Evolutionary conservation across 2,329 filamentous ascomycete genomes (phyloP).

Genomic region (Penicillium sp.): DNA sequence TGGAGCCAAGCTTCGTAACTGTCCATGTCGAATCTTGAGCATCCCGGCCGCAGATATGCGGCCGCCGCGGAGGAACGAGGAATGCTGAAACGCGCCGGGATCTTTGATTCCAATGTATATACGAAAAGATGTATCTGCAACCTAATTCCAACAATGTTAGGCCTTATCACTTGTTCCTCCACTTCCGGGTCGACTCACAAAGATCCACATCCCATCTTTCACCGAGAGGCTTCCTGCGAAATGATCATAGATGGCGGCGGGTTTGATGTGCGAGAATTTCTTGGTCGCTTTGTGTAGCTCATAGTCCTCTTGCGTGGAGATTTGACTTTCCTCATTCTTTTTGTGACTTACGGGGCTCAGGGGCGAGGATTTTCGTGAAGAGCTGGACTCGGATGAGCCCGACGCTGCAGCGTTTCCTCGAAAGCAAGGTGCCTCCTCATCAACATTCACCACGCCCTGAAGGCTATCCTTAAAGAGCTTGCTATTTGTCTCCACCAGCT

Average conservation of each 20-base stretch:
- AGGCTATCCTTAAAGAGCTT: constrained; percentile 72
- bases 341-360: constrained; percentile 3
- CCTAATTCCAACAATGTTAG: constrained; percentile 12
- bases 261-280: constrained; percentile 65
- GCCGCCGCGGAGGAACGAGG: constrained; percentile 79
- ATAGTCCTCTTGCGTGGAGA: constrained; percentile 64
- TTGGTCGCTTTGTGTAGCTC: constrained; percentile 59
- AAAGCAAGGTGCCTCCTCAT: constrained; percentile 60
- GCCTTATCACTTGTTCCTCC: background rate
- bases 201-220: constrained; percentile 90
- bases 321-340: constrained; percentile 41
- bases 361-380: constrained; percentile 26
- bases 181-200: constrained; percentile 52
- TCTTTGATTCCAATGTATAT: constrained; percentile 89
- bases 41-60: constrained; percentile 79
- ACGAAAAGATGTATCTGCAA: constrained; percentile 70
- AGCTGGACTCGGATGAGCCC: background rate
- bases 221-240: constrained; percentile 70
- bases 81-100: constrained; percentile 85
- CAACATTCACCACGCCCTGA: constrained; percentile 64
- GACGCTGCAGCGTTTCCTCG: constrained; percentile 23
- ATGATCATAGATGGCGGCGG: constrained; percentile 72
- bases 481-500: constrained; percentile 71
- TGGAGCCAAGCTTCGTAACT: constrained; percentile 68
- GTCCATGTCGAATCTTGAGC: constrained; percentile 79